Base-by-base conservation (phyloP, 495 filamentous ascomycete genomes). In the Cercophora scortea region DNA sequence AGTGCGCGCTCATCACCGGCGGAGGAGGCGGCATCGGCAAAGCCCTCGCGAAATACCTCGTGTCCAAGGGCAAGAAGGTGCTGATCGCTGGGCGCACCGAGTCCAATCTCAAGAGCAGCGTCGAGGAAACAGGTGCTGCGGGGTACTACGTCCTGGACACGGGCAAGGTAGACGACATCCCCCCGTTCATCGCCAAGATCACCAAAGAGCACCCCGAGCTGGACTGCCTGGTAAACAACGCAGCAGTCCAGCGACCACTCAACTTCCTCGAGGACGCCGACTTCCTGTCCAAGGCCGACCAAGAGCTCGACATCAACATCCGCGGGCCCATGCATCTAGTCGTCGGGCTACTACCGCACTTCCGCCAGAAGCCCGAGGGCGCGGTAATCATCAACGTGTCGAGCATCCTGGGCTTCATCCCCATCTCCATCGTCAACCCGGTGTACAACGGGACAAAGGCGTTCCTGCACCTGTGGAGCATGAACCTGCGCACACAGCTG, bases 361-460 rank as follows among this genome's bases (percentile, higher is more conserved):
- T 78, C 59, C 70, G 64, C 39, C 33, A 43, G 6, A 44, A 45
- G 42, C 43, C 53, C 19, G 15, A 43, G 10, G 52, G 56, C 6
- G 69, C 67, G 1, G 48, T 70, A 0, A 70, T 76, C 47, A 68
- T 77, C 48, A 77, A 76, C 47, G 68, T 78, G 6, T 73, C 70
- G 13, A 72, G 66, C n/a, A 56, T 74, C 9, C 62, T 77, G 16
- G 76, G 67, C 6, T 75, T 66, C 54, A 58, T 70, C 6, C 74
- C 74, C 0, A 65, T 70, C 35, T 61, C 53, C 7, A 49, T 76
- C 41, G 64, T 75, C 50, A 79, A 76, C 51, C 72, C 72, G 1
- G 71, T 72, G 1, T 78, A 79, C 54, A 70, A 73, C 54, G 75
- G 65, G 11, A 76, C 72, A 8, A 78, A 78, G 45, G 69, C 74